Evolutionary conservation across 1,284 basidiomycete species (phyloP), one percentile per base, ranked within the genome.

Genomic region (Sanguinoderma infundibulare): DNA sequence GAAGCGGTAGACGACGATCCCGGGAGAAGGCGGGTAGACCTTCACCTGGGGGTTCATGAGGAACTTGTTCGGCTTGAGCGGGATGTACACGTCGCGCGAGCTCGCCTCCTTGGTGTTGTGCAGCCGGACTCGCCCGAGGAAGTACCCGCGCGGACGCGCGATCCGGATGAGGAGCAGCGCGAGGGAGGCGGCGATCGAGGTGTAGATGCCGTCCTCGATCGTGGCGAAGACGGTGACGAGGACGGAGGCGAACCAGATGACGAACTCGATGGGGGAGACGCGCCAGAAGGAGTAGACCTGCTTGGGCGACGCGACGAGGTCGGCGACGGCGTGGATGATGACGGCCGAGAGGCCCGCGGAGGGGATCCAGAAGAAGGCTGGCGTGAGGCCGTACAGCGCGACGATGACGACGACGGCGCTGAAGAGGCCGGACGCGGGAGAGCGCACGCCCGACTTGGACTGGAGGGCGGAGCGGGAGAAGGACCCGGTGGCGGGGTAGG

Each of bases 401-500:
- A 98, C 89, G 59, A 98, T 84, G 65, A 98, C 96, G 47, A 96
- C 88, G 51, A 97, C 75, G 55, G 92, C 92, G 20, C 94, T 94
- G 70, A 94, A 78, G 67, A 96, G 85, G 67, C 97, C 97, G 7
- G 93, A 95, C 9, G 91, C 81, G 7, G 96, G 97, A 5, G 96
- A 98, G 65, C 96, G 89, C n/a, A 98, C 96, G 61, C 96, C 97
- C 0, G 94, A 96, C 79, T 97, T 98, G 56, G 93, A 90, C 79
- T 98, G 95, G 76, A 98, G 83, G 2, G 96, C 96, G 8, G 95
- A 94, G 46, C 97, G 94, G 51, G 95, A 98, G 84, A 98, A 98
- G 0, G 96, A 98, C 12, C 97, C 97, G 7, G 97, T 98, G 0
- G 96, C 94, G 14, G 97, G 95, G 77, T 98, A 98, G 1, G 94